Base-by-base conservation (phyloP, 164 flowering plant genomes). In the Vitis labrusca region DNA sequence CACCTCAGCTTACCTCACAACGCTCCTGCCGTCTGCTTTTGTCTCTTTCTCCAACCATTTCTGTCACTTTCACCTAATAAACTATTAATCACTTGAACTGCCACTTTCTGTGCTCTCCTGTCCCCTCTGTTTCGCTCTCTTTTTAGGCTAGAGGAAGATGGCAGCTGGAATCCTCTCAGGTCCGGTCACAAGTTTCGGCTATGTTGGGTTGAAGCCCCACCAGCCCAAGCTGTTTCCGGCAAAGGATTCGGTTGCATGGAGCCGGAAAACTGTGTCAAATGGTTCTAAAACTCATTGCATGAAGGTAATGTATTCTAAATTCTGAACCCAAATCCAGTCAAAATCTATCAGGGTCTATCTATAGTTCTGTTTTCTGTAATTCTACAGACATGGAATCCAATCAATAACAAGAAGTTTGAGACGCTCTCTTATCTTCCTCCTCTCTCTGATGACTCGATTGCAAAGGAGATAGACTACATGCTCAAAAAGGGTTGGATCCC, bases 391-490 rank as follows among this genome's bases (percentile, higher is more conserved):
- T 87, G 93, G 96, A 85, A 81, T 70, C 93, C 96, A 0, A 81
- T 87, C 47, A 68, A 84, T 14, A 87, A 85, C 84, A 85, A 83
- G 84, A 91, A 87, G 83, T 86, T 77, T 16, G 96, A 91, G 78
- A 76, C 93, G 1, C 85, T 89, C 10, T 89, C 96, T 4, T 87
- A 91, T 73, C 75, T 91, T 9, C 91, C 90, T 14, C 87, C 93
- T 13, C 92, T 87, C 56, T 67, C 89, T 0, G 87, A 87, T 11
- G 86, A 87, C 2, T 84, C 85, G 2, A 79, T 87, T 5, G 85
- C 85, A 0, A 91, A 79, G 77, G 88, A 91, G 79, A 73, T 91
- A 16, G 89, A 87, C 49, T 89, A 80, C 88, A 85, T 91, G 88
- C 64, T 89, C 32, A 64, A 78, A 15, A 87, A 87, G 47, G 90